Evolutionary conservation across 306 rosid genomes (phyloP).

Genomic region (Argentina anserina): DNA sequence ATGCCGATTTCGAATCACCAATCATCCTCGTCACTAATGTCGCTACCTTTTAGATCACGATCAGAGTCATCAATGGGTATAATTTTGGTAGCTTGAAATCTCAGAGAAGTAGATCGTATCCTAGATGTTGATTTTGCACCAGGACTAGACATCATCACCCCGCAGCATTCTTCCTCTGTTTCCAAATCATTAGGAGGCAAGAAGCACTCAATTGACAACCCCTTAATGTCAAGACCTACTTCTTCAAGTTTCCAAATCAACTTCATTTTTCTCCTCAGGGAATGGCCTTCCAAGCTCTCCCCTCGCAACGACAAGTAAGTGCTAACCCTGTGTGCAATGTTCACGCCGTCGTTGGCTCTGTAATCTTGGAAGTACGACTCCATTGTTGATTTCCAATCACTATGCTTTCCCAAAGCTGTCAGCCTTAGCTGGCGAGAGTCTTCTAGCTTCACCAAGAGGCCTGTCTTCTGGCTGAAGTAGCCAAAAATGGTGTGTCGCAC

Average conservation of each 20-base stretch:
- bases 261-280: conserved; percentile 57
- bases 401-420: conserved; percentile 33
- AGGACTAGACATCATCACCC: background rate
- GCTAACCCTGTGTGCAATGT: conserved; percentile 64
- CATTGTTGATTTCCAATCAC: conserved; percentile 79
- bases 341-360: conserved; percentile 55
- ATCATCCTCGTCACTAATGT: conserved; percentile 37
- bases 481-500: conserved; percentile 81
- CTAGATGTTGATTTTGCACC: conserved; percentile 39
- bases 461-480: conserved; percentile 83
- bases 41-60: conserved; percentile 12
- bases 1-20: too few species aligned
- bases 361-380: conserved; percentile 64
- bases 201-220: conserved; percentile 70
- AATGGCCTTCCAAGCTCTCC: conserved; percentile 46
- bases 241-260: conserved; percentile 78
- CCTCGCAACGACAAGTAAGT: conserved; percentile 56
- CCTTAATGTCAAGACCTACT: conserved; percentile 68
- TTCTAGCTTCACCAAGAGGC: conserved; percentile 66
- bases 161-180: conserved; percentile 39
- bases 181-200: conserved; percentile 75
- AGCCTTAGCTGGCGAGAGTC: conserved; percentile 72
- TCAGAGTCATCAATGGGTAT: conserved; percentile 57
- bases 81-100: conserved; percentile 55
- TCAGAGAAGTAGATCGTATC: conserved; percentile 45